Conservation (phyloP, 2,329 filamentous ascomycete genomes). For the Fusarium burgessii region DNA sequence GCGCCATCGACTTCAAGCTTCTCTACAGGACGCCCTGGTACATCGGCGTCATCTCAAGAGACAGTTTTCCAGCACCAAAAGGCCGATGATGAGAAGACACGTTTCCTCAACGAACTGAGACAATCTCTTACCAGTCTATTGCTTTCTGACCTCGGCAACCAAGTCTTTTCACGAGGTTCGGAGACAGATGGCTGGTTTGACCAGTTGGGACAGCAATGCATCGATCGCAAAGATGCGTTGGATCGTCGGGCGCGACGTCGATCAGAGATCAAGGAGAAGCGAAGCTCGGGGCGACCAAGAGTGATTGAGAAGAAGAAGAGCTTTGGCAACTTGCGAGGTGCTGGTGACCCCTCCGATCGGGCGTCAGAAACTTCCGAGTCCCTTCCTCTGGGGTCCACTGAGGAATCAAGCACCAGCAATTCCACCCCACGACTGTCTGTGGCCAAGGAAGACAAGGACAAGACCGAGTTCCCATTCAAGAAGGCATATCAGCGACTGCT, state of each 20-base stretch:
- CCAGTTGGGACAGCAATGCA: conserved; percentile 73
- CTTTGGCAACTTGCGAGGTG: conserved; percentile 71
- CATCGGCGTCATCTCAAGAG: conserved; percentile 75
- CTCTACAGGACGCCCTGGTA: conserved; percentile 70
- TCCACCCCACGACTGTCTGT: conserved; percentile 40
- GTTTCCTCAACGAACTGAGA: conserved; percentile 82
- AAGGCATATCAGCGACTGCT: conserved; percentile 84
- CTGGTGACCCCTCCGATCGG: conserved; percentile 57
- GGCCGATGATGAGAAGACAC: conserved; percentile 75
- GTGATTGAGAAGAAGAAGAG: conserved; percentile 75
- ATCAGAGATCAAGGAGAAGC: conserved; percentile 57
- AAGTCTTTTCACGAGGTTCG: conserved; percentile 87
- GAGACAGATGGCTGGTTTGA: conserved; percentile 94
- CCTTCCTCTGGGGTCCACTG: conserved; percentile 55
- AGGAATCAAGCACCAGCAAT: conserved; percentile 52
- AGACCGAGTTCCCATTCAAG: conserved; percentile 79
- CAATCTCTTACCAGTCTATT: conserved; percentile 86
- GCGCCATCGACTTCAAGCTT: conserved; percentile 60
- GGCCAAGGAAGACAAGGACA: conserved; percentile 44
- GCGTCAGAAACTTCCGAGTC: conserved; percentile 55
- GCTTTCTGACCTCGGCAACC: conserved; percentile 87
- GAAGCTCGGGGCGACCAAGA: conserved; percentile 61
- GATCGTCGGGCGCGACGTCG: conserved; percentile 60
- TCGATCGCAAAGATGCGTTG: conserved; percentile 69
- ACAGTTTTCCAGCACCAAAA: conserved; percentile 74